phyloP scores from a whole-genome alignment of 2,329 filamentous ascomycete genomes.

The Trichoderma sp. region DNA sequence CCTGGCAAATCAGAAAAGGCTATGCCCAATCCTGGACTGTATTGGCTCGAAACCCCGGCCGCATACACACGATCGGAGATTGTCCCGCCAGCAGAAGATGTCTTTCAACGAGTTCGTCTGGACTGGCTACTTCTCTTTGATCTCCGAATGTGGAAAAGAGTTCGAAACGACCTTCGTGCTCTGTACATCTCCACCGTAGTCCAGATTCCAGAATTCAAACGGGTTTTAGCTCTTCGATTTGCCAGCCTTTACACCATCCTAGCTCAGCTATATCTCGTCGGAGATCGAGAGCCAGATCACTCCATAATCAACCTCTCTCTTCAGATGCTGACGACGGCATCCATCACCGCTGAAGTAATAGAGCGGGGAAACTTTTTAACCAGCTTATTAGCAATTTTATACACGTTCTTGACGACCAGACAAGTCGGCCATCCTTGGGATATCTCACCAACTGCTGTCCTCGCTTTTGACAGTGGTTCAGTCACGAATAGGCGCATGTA shows the following conservation, averaged over 20 bases:
- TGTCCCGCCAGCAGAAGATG: conserved; percentile 76
- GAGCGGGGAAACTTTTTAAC: conserved; percentile 95
- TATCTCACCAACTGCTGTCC: conserved; percentile 79
- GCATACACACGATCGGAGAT: conserved; percentile 66
- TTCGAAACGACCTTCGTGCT: conserved; percentile 85
- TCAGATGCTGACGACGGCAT: conserved; percentile 95
- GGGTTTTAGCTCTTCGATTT: conserved; percentile 88
- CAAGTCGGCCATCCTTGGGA: conserved; percentile 95
- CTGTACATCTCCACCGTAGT: conserved; percentile 97
- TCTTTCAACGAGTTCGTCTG: conserved; percentile 85
- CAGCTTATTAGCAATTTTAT: conserved; percentile 92
- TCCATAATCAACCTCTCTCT: conserved; percentile 97
- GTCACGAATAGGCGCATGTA: conserved; percentile 96
- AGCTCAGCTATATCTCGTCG: conserved; percentile 92
- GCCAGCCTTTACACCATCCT: conserved; percentile 92
- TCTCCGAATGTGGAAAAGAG: conserved; percentile 93
- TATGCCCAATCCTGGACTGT: conserved; percentile 69
- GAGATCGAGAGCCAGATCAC: conserved; percentile 94
- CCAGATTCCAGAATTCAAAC: conserved; percentile 93
- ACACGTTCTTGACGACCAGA: conserved; percentile 93
- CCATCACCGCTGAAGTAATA: conserved; percentile 94
- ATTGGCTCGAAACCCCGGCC: conserved; percentile 84
- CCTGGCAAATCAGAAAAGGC: conserved; percentile 59
- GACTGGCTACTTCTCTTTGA: conserved; percentile 97
- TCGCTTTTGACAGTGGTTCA: conserved; percentile 92